Evolutionary conservation across 1,284 basidiomycete genomes (phyloP).

Genomic region (Inonotus hispidus): DNA sequence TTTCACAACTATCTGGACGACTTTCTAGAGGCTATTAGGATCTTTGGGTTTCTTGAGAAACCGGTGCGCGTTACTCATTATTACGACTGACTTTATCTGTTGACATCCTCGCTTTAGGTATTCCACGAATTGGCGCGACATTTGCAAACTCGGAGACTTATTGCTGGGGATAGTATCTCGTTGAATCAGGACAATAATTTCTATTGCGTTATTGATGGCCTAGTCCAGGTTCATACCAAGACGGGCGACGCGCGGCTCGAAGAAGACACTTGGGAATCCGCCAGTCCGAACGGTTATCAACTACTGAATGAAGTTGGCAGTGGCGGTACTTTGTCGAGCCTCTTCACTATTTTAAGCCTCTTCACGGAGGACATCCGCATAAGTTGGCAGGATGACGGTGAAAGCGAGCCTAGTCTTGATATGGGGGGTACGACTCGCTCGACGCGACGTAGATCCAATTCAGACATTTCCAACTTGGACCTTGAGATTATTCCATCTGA

Average conservation of each 20-base stretch:
- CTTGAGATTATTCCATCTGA: constrained; percentile 26
- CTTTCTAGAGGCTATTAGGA: constrained; percentile 88
- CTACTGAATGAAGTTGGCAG: constrained; percentile 90
- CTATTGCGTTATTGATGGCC: constrained; percentile 94
- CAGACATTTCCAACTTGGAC: constrained; percentile 60
- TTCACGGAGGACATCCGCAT: constrained; percentile 98
- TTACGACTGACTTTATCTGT: background rate
- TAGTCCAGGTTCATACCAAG: constrained; percentile 79
- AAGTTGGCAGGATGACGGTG: constrained; percentile 73
- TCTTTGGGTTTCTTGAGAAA: constrained; percentile 94
- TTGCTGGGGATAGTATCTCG: constrained; percentile 88
- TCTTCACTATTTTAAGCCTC: constrained; percentile 92
- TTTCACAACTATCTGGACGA: constrained; percentile 96
- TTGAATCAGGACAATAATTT: constrained; percentile 91
- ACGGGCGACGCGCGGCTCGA: constrained; percentile 44
- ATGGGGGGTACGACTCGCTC: constrained; percentile 19
- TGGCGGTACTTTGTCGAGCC: constrained; percentile 91
- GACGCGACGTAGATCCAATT: constrained; percentile 37
- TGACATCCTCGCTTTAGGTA: constrained; percentile 45
- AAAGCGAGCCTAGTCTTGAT: constrained; percentile 22
- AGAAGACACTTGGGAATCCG: constrained; percentile 68
- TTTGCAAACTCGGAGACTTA: constrained; percentile 84
- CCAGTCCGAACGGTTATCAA: constrained; percentile 90
- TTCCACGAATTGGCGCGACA: constrained; percentile 94
- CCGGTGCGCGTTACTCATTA: constrained; percentile 51